A percentile compares a stretch with the other conserved stretches of the same genome.
These are phyloP conservation scores for Lophiostoma macrostomum DNA, from an alignment of 495 filamentous ascomycete genomes.

Conservation along the genomic window DNA sequence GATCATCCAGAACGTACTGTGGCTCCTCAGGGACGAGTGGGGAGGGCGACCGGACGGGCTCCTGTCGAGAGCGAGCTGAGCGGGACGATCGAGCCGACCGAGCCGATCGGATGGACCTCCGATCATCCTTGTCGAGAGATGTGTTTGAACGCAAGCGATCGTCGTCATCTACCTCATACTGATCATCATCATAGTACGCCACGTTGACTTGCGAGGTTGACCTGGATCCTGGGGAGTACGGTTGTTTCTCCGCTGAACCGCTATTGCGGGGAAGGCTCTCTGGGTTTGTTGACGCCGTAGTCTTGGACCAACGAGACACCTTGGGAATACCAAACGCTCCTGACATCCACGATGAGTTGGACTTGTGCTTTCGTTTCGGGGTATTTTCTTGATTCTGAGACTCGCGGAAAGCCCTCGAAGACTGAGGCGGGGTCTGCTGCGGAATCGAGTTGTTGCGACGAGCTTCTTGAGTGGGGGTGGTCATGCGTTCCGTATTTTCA, in stretches of 20 bases:
- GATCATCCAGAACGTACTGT: constrained; percentile 69
- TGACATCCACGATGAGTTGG: constrained; percentile 78
- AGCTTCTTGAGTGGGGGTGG: constrained; percentile 44
- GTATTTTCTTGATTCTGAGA: constrained; percentile 72
- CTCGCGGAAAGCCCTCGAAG: constrained; percentile 48
- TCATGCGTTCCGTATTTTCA: constrained; percentile 40
- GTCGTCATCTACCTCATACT: constrained; percentile 62
- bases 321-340: constrained; percentile 72
- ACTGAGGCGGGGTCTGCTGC: constrained; percentile 69
- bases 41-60: constrained; percentile 47
- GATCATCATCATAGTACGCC: constrained; percentile 61
- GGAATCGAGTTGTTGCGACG: constrained; percentile 52
- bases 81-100: too few species aligned
- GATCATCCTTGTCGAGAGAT: constrained; percentile 50
- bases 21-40: constrained; percentile 54
- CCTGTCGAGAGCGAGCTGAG: too few species aligned
- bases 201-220: constrained; percentile 65
- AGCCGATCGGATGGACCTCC: constrained; percentile 39
- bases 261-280: constrained; percentile 52
- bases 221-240: constrained; percentile 53
- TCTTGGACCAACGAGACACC: constrained; percentile 94
- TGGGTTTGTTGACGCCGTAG: constrained; percentile 74
- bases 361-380: constrained; percentile 84
- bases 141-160: constrained; percentile 69
- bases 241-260: constrained; percentile 48